A percentile compares a stretch with the other conserved stretches of the same genome.
Conservation (phyloP, 129 eudicot species). For the Artemisia annua region DNA sequence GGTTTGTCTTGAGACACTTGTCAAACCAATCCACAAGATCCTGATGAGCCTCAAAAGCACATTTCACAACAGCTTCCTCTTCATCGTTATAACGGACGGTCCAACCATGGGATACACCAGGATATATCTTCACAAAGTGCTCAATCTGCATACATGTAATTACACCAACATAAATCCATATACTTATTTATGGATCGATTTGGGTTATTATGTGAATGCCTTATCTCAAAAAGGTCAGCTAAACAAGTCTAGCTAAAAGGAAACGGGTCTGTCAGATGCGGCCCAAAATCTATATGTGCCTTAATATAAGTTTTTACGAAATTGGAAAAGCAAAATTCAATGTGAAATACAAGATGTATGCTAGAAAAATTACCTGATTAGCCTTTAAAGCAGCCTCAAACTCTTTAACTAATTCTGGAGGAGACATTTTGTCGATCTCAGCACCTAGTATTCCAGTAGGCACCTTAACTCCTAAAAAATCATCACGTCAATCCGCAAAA, state of each 20-base stretch:
- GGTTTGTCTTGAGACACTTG: slow-evolving; percentile 37
- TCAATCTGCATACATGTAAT: slow-evolving; percentile 58
- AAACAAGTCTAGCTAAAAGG: not conserved
- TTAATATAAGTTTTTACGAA: not conserved
- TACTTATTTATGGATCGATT: too few relatives aligned
- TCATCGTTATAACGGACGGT: slow-evolving; percentile 56
- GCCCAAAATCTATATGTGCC: not conserved
- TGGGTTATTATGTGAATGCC: not conserved
- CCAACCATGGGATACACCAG: slow-evolving; percentile 85
- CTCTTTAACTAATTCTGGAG: slow-evolving; percentile 68
- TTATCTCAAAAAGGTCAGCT: not conserved
- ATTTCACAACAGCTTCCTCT: slow-evolving; percentile 39
- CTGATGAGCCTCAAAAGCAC: slow-evolving; percentile 67
- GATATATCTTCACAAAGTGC: slow-evolving; percentile 71
- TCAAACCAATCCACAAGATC: slow-evolving; percentile 66
- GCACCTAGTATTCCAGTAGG: slow-evolving; percentile 75
- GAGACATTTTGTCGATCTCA: slow-evolving; percentile 61
- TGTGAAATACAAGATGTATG: slow-evolving; percentile 5
- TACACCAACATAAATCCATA: slow-evolving; percentile 1
- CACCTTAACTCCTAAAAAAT: slow-evolving; percentile 59
- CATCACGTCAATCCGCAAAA: slow-evolving; percentile 18
- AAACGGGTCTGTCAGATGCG: too few relatives aligned
- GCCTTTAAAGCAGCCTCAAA: slow-evolving; percentile 59
- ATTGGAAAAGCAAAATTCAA: slow-evolving; percentile 7
- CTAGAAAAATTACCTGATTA: slow-evolving; percentile 51